Base-by-base conservation (phyloP, 768 basidiomycete genomes). In the Porphyrellus cyaneotinctus region DNA sequence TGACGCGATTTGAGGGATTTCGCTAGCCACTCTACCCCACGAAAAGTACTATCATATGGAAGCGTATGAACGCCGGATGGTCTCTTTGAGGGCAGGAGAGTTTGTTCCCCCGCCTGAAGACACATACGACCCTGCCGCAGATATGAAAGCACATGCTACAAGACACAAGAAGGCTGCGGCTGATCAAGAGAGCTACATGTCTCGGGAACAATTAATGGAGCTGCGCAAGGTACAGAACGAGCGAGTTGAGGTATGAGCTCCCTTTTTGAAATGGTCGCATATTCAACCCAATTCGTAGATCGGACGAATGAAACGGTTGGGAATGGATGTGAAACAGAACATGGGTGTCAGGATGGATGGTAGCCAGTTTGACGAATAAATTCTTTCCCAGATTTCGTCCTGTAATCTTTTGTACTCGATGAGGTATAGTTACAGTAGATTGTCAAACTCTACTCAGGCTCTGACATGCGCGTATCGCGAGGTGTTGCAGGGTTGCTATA, bases 31-130 rank as follows among this genome's bases (percentile, higher is more conserved):
- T 4, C 77, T 97, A 3, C 91, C 94, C 11, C 88, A 95, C 62
- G 92, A 95, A 67, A 97, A 97, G 67, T 97, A 94, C 69, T 95
- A 95, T 69, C 82, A 94, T 64, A 91, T 95, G 80, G 84, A 83
- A 49, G 78, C 81, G 6, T 93, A 92, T 66, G 91, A 94, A 54
- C 75, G 75, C 20, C 85, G 91, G 43, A 95, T 95, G 94, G 69
- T 80, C 33, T 83, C 90, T 20, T 72, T 95, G 44, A 83, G 92
- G 41, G 77, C 83, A n/a, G 94, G 94, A 35, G 91, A 89, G 59
- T 87, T 81, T 47, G 70, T 92, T 10, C 87, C 90, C 0, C 85
- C 87, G 8, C 59, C 80, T 4, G 81, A 85, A 50, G 85, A 87
- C 62, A 63, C 71, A 13, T 97, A 97, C 68, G 89, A 97, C 67